Conservation (phyloP, 1,284 basidiomycete genomes). For the Clitocybe nebularis region DNA sequence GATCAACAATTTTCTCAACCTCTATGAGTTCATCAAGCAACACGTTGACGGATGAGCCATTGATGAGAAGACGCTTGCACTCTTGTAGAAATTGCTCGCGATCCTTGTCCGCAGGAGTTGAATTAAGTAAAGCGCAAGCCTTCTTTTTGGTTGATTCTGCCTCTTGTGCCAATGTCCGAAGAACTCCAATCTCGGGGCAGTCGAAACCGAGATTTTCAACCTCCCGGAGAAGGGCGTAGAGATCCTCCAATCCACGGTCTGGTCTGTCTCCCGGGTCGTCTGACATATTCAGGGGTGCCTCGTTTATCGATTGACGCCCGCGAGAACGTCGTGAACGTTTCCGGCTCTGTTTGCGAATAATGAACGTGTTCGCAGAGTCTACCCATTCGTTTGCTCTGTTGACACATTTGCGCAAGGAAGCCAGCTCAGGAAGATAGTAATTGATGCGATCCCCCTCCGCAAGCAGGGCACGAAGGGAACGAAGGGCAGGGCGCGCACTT, state of each 20-base stretch:
- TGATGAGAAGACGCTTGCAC: conserved; percentile 65
- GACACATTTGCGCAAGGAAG: conserved; percentile 75
- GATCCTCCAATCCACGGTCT: conserved; percentile 63
- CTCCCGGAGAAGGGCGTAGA: conserved; percentile 65
- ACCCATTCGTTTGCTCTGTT: conserved; percentile 82
- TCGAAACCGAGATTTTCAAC: conserved; percentile 79
- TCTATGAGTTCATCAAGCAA: conserved; percentile 69
- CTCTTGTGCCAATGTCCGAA: conserved; percentile 56
- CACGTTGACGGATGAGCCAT: conserved; percentile 76
- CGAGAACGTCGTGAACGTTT: conserved; percentile 67
- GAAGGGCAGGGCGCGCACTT: conserved; percentile 68
- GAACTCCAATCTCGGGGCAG: conserved; percentile 61
- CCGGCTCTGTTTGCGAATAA: conserved; percentile 67
- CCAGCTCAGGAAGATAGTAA: conserved; percentile 69
- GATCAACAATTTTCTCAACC: conserved; percentile 73
- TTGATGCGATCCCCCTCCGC: conserved; percentile 87
- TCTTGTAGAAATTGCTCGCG: conserved; percentile 61
- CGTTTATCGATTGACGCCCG: conserved; percentile 45
- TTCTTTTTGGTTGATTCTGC: conserved; percentile 62
- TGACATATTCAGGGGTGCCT: conserved; percentile 27
- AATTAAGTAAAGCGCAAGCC: conserved; percentile 49
- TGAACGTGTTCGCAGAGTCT: conserved; percentile 68
- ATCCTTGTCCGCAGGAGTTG: conserved; percentile 34
- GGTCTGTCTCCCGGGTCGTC: conserved; percentile 65
- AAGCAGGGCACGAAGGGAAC: conserved; percentile 72